Evolutionary conservation across 805 yeast genomes (phyloP).

Genomic region (Metschnikowia lochheadii): DNA sequence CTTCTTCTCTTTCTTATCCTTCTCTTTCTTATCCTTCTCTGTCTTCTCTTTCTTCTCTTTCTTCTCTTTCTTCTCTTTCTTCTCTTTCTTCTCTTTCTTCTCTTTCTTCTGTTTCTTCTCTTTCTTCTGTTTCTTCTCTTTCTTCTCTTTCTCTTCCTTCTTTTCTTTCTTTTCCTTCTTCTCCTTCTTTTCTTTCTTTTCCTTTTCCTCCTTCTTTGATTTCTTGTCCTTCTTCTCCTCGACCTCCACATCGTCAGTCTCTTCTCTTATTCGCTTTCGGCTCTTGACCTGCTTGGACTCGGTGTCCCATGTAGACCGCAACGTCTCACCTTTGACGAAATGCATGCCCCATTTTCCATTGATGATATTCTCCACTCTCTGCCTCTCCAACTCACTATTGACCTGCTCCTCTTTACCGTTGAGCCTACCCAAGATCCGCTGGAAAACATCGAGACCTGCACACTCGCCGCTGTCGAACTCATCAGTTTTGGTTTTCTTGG

Average conservation of each 20-base stretch:
- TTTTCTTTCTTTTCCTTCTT: conserved; percentile 17
- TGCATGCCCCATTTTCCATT: conserved; percentile 86
- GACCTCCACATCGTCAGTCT: conserved; percentile 20
- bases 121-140: conserved; percentile 21
- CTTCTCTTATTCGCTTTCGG: conserved; percentile 17
- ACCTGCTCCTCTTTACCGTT: conserved; percentile 79
- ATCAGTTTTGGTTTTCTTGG: conserved; percentile 54
- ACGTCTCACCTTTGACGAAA: conserved; percentile 79
- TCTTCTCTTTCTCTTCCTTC: conserved; percentile 30
- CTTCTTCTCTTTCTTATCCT: conserved; percentile 18
- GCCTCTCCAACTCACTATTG: conserved; percentile 60
- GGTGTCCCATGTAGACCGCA: conserved; percentile 79
- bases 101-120: conserved; percentile 12
- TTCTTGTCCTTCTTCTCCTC: conserved; percentile 14
- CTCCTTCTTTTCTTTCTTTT: too few species aligned
- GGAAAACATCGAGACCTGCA: conserved; percentile 90
- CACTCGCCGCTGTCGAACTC: conserved; percentile 78
- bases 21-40: conserved; percentile 15
- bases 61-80: conserved; percentile 4
- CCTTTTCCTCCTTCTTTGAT: conserved; percentile 1
- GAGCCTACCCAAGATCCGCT: conserved; percentile 79
- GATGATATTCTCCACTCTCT: conserved; percentile 64
- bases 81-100: not conserved
- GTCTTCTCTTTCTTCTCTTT: conserved; percentile 1
- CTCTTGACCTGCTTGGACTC: conserved; percentile 31